Evolutionary conservation across 352 stramenopile species (phyloP).

Genomic region (Globisporangium barbulae): DNA sequence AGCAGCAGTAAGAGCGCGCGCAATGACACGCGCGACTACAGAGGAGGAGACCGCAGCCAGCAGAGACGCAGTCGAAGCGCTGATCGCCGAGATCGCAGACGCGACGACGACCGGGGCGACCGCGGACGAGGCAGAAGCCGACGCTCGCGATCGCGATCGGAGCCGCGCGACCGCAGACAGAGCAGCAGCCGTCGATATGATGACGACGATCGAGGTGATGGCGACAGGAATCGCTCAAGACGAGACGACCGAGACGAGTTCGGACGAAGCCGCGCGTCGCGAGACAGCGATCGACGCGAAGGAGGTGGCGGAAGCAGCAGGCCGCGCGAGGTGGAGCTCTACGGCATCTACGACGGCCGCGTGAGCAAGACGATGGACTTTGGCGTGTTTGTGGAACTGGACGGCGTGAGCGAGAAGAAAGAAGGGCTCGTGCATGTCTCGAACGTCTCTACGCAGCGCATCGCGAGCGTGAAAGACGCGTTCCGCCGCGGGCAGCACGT

Average conservation of each 20-base stretch:
- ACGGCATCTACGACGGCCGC: conserved; percentile 93
- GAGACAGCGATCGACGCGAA: conserved; percentile 3
- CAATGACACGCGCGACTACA: not conserved
- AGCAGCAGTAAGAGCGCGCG: not conserved
- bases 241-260: conserved; percentile 34
- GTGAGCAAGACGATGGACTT: conserved; percentile 97
- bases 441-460: conserved; percentile 87
- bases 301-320: conserved; percentile 17
- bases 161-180: conserved; percentile 12
- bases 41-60: not conserved
- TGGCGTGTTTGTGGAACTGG: conserved; percentile 95
- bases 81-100: conserved; percentile 26
- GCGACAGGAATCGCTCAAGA: conserved; percentile 21
- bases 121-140: conserved; percentile 25
- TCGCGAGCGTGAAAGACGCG: conserved; percentile 86
- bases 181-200: conserved; percentile 4
- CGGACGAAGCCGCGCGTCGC: conserved; percentile 6
- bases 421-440: conserved; percentile 96
- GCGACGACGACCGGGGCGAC: conserved; percentile 19
- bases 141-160: conserved; percentile 39
- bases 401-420: conserved; percentile 57
- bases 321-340: conserved; percentile 71
- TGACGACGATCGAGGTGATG: conserved; percentile 23
- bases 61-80: conserved; percentile 16
- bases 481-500: conserved; percentile 89